These are phyloP conservation scores for Amphichorda felina DNA, from an alignment of 2,329 filamentous ascomycete species.

Conservation along the genomic window DNA sequence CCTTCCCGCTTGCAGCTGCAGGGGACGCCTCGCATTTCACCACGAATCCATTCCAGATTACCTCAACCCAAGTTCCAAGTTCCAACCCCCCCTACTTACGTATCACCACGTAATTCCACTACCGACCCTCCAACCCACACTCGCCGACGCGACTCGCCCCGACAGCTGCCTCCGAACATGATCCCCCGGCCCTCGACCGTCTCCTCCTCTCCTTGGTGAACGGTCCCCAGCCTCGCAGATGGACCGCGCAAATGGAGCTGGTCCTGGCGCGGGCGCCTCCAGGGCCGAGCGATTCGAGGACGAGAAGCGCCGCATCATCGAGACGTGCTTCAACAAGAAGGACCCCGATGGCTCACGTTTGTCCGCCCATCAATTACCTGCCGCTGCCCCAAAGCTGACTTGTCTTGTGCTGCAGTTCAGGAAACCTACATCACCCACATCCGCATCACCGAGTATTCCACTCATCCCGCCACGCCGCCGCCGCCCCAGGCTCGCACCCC, in stretches of 20 bases:
- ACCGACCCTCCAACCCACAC: not conserved
- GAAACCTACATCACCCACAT: conserved; percentile 99
- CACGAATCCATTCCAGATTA: not conserved
- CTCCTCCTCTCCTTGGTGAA: conserved; percentile 10
- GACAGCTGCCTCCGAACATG: conserved; percentile 10
- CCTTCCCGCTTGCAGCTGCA: too few species aligned
- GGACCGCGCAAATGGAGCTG: conserved; percentile 26
- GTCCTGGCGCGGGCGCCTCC: conserved; percentile 19
- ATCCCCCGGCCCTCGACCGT: conserved; percentile 12
- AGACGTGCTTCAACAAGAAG: conserved; percentile 86
- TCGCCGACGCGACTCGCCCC: conserved; percentile 1
- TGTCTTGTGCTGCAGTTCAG: conserved; percentile 14
- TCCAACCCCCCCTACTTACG: not conserved
- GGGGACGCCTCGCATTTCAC: not conserved
- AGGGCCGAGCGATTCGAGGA: conserved; percentile 85
- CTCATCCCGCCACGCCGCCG: conserved; percentile 71
- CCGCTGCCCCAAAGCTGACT: not conserved
- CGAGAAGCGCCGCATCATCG: conserved; percentile 87
- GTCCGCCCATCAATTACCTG: conserved; percentile 19
- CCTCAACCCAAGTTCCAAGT: not conserved
- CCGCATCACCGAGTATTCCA: conserved; percentile 75
- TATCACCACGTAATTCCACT: not conserved
- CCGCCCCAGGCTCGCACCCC: conserved; percentile 62
- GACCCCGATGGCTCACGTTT: conserved; percentile 77
- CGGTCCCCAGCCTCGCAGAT: conserved; percentile 12